phyloP scores from a whole-genome alignment of 2,329 filamentous ascomycete genomes.

The Nigrospora sphaerica region DNA sequence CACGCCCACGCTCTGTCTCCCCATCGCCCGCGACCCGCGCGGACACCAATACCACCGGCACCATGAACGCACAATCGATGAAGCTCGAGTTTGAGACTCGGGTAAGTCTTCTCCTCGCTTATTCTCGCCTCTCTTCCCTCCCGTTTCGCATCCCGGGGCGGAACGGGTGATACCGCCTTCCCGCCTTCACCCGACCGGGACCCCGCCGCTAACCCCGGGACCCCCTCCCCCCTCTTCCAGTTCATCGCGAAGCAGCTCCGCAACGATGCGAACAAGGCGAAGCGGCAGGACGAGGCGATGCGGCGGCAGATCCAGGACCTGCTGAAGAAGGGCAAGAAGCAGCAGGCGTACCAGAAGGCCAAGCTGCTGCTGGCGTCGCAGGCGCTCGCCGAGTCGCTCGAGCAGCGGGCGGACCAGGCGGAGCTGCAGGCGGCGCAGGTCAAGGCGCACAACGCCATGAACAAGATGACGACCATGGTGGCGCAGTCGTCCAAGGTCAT shows the following conservation, averaged over 20 bases:
- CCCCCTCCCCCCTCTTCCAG: slow-evolving; percentile 8
- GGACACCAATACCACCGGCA: neutral
- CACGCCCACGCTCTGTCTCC: too few species aligned
- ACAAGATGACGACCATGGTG: slow-evolving; percentile 60
- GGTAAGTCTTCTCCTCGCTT: too few species aligned
- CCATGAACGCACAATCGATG: neutral
- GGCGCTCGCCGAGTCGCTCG: slow-evolving; percentile 56
- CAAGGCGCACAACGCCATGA: slow-evolving; percentile 59
- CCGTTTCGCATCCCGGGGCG: neutral
- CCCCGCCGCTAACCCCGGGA: neutral
- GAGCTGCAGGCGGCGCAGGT: slow-evolving; percentile 54
- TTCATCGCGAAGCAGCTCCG: slow-evolving; percentile 58
- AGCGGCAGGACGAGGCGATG: slow-evolving; percentile 52
- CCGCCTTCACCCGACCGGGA: neutral
- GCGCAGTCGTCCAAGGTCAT: slow-evolving; percentile 51
- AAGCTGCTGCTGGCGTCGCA: slow-evolving; percentile 57
- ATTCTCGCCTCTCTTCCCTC: too few species aligned
- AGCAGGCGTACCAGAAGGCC: slow-evolving; percentile 56
- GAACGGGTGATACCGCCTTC: slow-evolving; percentile 16
- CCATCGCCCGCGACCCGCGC: neutral
- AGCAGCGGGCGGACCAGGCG: slow-evolving; percentile 58
- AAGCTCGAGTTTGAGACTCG: slow-evolving; percentile 1
- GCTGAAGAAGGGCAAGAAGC: slow-evolving; percentile 56
- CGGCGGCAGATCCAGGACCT: slow-evolving; percentile 59
- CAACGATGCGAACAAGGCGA: slow-evolving; percentile 52